Evolutionary conservation across 371 early-diverging fungal genomes (phyloP), one percentile per base, ranked within the genome.

Genomic region (Mucor plumbeus): DNA sequence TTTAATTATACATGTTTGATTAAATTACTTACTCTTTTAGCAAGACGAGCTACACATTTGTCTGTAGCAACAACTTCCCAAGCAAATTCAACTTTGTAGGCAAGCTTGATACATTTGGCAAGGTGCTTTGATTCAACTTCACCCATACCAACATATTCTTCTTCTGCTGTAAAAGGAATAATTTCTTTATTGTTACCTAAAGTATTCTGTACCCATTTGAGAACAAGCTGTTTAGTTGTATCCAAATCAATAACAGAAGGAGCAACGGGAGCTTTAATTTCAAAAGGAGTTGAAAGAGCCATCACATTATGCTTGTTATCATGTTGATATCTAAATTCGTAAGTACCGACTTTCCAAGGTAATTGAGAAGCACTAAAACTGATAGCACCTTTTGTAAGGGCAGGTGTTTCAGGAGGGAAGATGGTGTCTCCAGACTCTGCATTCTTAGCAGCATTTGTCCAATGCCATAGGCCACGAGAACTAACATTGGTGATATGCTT

Each of bases 301-400:
- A 96, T 85, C n/a, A 95, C 95, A 58, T 85, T 88, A 71, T 96
- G 93, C 10, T 89, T 88, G 38, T 89, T 90, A 68, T 94, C 93
- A 60, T 92, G 91, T 73, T 97, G 98, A 68, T 94, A 90, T 39
- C 97, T 83, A 68, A 94, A 87, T 78, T 97, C 97, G 66, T 94
- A 97, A 0, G 82, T 86, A 13, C 98, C 98, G 3, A 82, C 75
- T 62, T 88, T 80, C 94, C 97, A 97, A 1, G 95, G 95, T 40
- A 96, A 62, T 11, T 87, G 75, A 8, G 86, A 73, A 13, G 89
- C 88, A 47, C 76, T 70, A 58, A 94, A 92, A 10, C 79, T 69
- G 21, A 88, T 68, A 5, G 41, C 55, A 7, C 90, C 89, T 10
- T 70, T 59, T 0, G 76, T 76, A 17, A 54, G 44, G 13, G 54